These are phyloP conservation scores for Oryza officinalis DNA, from an alignment of 176 grass and related monocot genomes.

Conservation along the genomic window DNA sequence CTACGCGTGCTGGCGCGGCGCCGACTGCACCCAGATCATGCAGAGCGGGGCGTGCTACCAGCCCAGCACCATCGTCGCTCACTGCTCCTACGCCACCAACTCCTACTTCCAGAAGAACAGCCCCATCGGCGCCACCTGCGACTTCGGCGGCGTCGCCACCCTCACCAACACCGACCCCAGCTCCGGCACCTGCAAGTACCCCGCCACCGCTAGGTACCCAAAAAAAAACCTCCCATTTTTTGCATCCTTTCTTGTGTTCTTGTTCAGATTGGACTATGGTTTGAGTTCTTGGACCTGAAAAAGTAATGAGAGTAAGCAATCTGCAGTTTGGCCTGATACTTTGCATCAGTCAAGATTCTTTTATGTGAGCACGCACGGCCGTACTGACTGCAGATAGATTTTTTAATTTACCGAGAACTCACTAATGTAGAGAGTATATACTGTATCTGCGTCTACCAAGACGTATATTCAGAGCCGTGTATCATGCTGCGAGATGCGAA, in stretches of 20 bases:
- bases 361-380: background rate
- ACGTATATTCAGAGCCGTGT: background rate
- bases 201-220: conserved; percentile 23
- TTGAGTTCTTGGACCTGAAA: conserved; percentile 16
- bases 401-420: background rate
- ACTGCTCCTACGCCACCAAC: conserved; percentile 84
- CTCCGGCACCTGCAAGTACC: conserved; percentile 49
- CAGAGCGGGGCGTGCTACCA: conserved; percentile 50
- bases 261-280: background rate
- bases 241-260: background rate
- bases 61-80: conserved; percentile 41
- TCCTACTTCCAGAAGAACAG: conserved; percentile 76
- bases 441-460: background rate
- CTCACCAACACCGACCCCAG: conserved; percentile 55
- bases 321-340: conserved; percentile 8
- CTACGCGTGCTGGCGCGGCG: conserved; percentile 83
- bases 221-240: background rate
- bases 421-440: background rate
- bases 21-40: conserved; percentile 62
- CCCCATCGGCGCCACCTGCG: conserved; percentile 51
- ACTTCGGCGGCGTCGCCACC: conserved; percentile 61
- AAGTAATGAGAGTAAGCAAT: background rate
- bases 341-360: background rate
- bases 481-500: background rate
- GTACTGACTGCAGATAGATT: background rate